These are phyloP conservation scores for Soucietia sequanensis DNA, from an alignment of 805 yeast genomes.

Conservation along the genomic window DNA sequence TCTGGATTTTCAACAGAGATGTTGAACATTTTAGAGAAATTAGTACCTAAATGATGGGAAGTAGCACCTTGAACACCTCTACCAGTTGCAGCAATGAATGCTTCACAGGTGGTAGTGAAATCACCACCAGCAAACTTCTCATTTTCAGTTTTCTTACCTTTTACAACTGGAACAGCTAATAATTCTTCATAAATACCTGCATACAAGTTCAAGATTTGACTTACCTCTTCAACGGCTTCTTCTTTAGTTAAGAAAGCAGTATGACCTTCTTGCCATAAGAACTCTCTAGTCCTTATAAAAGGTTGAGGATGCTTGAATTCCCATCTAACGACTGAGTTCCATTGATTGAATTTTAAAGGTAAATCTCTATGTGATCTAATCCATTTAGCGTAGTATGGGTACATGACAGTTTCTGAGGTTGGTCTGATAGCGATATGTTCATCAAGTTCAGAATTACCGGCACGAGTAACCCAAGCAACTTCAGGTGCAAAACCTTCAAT, in stretches of 20 bases:
- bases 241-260: slow-evolving; percentile 88
- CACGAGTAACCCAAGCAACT: slow-evolving; percentile 99
- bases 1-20: slow-evolving; percentile 94
- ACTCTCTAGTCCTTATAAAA: slow-evolving; percentile 96
- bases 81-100: slow-evolving; percentile 96
- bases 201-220: slow-evolving; percentile 82
- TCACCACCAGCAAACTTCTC: slow-evolving; percentile 98
- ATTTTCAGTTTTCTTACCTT: slow-evolving; percentile 94
- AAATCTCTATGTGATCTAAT: slow-evolving; percentile 96
- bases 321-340: slow-evolving; percentile 99
- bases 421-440: slow-evolving; percentile 99
- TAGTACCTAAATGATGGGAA: slow-evolving; percentile 95
- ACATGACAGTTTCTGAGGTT: slow-evolving; percentile 99
- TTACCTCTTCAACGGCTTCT: slow-evolving; percentile 81
- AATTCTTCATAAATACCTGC: slow-evolving; percentile 83
- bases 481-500: slow-evolving; percentile 99
- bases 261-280: slow-evolving; percentile 99
- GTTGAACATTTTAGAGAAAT: slow-evolving; percentile 98
- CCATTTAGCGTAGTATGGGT: slow-evolving; percentile 99
- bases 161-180: slow-evolving; percentile 95
- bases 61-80: slow-evolving; percentile 99
- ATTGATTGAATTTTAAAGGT: slow-evolving; percentile 94
- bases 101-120: slow-evolving; percentile 94
- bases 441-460: slow-evolving; percentile 90
- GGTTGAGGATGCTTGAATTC: slow-evolving; percentile 99